These are phyloP conservation scores for Penicillium manginii DNA, from an alignment of 495 filamentous ascomycete genomes.

Conservation along the genomic window DNA sequence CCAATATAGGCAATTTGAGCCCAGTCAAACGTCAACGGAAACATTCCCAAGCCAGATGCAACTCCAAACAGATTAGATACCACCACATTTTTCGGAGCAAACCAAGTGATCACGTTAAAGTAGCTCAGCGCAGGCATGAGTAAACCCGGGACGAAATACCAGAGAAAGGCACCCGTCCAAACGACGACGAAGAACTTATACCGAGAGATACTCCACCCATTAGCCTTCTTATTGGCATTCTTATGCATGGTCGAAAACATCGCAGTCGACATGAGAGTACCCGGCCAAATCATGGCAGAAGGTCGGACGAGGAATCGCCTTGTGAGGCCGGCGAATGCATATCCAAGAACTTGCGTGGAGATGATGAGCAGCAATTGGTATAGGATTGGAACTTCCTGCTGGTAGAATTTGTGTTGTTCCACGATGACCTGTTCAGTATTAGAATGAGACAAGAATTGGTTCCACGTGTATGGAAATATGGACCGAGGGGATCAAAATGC, in stretches of 20 bases:
- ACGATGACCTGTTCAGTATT: constrained; percentile 56
- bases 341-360: constrained; percentile 84
- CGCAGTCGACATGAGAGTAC: constrained; percentile 81
- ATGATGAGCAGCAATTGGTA: constrained; percentile 82
- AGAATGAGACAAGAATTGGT: too few species aligned
- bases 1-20: constrained; percentile 89
- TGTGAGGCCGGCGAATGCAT: constrained; percentile 79
- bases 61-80: constrained; percentile 66
- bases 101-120: constrained; percentile 88
- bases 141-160: constrained; percentile 85
- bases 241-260: constrained; percentile 89
- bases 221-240: constrained; percentile 74
- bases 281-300: constrained; percentile 71
- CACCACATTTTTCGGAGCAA: constrained; percentile 78
- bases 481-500: too few species aligned
- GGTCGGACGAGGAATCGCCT: constrained; percentile 70
- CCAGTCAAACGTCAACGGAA: constrained; percentile 91
- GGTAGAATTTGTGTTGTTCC: constrained; percentile 85
- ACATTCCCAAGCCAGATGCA: constrained; percentile 79
- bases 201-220: constrained; percentile 80
- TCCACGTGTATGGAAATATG: too few species aligned
- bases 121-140: constrained; percentile 86
- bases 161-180: constrained; percentile 62
- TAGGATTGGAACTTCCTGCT: constrained; percentile 71
- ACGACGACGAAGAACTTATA: constrained; percentile 80